Conservation (phyloP, 805 yeast species). For the Pichia occidentalis region DNA sequence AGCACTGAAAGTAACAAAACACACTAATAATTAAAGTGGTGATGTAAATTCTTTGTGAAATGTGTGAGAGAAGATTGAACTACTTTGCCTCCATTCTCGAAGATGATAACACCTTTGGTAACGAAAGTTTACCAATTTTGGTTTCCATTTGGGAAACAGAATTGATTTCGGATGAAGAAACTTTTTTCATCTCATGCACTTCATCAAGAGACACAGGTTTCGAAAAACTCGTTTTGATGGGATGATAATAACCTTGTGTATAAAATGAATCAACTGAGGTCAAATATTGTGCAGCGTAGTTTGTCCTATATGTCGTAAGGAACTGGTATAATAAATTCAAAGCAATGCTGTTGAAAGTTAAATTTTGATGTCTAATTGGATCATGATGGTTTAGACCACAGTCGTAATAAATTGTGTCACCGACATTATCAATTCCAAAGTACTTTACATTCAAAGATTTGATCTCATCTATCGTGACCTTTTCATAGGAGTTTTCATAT, state of each 20-base stretch:
- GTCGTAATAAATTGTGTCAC: constrained; percentile 30
- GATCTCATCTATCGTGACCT: constrained; percentile 32
- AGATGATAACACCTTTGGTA: constrained; percentile 14
- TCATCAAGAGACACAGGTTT: constrained; percentile 15
- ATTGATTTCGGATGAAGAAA: neutral
- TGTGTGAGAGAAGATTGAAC: too few species aligned
- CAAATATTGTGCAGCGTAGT: constrained; percentile 29
- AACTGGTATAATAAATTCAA: constrained; percentile 29
- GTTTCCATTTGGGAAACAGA: neutral
- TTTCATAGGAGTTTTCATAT: constrained; percentile 39
- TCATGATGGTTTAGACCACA: constrained; percentile 25
- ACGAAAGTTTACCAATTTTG: neutral
- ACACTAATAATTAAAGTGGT: too few species aligned
- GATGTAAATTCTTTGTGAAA: too few species aligned
- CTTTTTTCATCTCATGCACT: constrained; percentile 1
- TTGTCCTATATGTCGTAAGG: constrained; percentile 28
- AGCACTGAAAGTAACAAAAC: too few species aligned
- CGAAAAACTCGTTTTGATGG: constrained; percentile 18
- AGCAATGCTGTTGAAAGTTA: constrained; percentile 19
- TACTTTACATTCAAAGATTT: constrained; percentile 22
- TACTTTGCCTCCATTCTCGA: constrained; percentile 12
- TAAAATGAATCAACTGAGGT: constrained; percentile 28
- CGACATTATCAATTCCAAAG: constrained; percentile 30
- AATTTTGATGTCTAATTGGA: constrained; percentile 26
- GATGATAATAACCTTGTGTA: constrained; percentile 24